phyloP scores from a whole-genome alignment of 176 grass and related monocot species.

The Hordeum vulgare region DNA sequence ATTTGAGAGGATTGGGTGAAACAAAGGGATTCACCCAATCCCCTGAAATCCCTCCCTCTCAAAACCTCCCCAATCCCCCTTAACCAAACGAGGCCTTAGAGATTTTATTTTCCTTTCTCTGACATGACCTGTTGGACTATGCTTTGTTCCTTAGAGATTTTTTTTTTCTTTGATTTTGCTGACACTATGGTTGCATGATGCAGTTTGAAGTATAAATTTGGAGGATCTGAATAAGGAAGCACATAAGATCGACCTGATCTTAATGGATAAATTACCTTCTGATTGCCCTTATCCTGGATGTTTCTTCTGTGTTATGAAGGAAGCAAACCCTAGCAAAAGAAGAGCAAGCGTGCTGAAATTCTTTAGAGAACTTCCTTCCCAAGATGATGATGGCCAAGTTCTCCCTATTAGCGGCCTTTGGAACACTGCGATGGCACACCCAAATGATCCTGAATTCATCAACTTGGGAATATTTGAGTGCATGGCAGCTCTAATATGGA shows the following conservation, averaged over 20 bases:
- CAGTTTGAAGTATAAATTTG: slow-evolving; percentile 27
- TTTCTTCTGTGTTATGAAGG: slow-evolving; percentile 99
- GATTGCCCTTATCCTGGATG: slow-evolving; percentile 97
- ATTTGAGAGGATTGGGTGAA: too few species aligned
- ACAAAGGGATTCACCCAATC: too few species aligned
- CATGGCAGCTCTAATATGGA: slow-evolving; percentile 97
- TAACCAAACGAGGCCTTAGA: too few species aligned
- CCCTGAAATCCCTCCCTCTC: too few species aligned
- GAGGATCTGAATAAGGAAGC: slow-evolving; percentile 22
- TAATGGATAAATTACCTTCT: slow-evolving; percentile 72
- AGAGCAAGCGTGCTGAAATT: slow-evolving; percentile 85
- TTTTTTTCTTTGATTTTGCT: not conserved
- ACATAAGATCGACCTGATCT: not conserved
- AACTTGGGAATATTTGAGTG: slow-evolving; percentile 96
- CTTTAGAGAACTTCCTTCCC: slow-evolving; percentile 90
- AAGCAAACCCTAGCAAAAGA: slow-evolving; percentile 85
- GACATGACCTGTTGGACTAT: not conserved
- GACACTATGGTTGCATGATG: slow-evolving; percentile 3
- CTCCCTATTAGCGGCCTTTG: slow-evolving; percentile 93
- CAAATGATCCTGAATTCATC: slow-evolving; percentile 96
- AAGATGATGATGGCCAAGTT: slow-evolving; percentile 95
- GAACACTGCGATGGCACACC: slow-evolving; percentile 98
- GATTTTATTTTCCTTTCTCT: not conserved
- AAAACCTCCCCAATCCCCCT: too few species aligned
- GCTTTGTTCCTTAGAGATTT: not conserved